Evolutionary conservation across 305 asterid genomes (phyloP).

Genomic region (Ajuga reptans): DNA sequence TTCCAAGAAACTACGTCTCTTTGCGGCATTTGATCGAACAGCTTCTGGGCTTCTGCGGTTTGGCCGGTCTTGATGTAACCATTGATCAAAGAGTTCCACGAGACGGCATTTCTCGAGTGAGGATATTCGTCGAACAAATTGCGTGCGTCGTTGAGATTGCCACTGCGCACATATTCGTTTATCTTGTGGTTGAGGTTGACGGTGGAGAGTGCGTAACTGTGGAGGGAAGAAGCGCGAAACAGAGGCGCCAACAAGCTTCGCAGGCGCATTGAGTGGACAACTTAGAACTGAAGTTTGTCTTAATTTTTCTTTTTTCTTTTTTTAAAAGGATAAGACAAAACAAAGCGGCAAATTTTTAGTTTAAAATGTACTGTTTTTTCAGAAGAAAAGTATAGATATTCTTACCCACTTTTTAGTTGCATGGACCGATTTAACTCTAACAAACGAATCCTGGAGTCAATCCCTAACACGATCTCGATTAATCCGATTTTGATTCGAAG

Average conservation of each 20-base stretch:
- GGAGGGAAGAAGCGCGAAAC: conserved; percentile 29
- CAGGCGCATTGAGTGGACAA: conserved; percentile 24
- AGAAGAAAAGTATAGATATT: no score
- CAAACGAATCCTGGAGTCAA: no score
- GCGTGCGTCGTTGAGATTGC: conserved; percentile 44
- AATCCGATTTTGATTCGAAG: no score
- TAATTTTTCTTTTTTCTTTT: no score
- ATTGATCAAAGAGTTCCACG: conserved; percentile 69
- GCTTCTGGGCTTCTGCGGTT: conserved; percentile 39
- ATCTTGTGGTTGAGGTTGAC: conserved; percentile 37
- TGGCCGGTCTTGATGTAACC: conserved; percentile 41
- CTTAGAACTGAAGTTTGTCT: not conserved
- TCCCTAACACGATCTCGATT: no score
- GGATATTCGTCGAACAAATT: conserved; percentile 50
- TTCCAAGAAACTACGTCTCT: conserved; percentile 72
- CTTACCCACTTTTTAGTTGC: no score
- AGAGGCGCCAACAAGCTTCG: conserved; percentile 13
- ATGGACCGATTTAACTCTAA: no score
- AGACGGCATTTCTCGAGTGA: conserved; percentile 39
- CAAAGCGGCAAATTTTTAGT: no score
- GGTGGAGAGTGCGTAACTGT: conserved; percentile 25
- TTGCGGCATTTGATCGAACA: conserved; percentile 69
- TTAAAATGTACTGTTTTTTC: no score
- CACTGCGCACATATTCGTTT: conserved; percentile 31
- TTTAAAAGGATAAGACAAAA: no score